These are phyloP conservation scores for Hyphopichia buzzinii DNA, from an alignment of 1,139 yeast species.

Conservation along the genomic window DNA sequence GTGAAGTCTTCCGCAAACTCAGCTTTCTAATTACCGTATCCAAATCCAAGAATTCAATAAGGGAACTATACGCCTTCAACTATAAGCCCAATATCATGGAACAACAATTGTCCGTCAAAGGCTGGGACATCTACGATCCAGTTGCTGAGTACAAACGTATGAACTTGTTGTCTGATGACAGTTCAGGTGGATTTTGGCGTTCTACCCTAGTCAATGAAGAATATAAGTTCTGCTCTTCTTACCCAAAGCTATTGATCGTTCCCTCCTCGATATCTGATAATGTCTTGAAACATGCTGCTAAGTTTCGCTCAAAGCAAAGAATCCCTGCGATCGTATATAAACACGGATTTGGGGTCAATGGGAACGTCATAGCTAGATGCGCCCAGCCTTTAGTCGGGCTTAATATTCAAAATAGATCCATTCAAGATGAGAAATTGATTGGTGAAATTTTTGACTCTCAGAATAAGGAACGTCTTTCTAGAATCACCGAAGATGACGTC, in stretches of 20 bases:
- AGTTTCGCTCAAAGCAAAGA: constrained; percentile 80
- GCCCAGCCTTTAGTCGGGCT: constrained; percentile 93
- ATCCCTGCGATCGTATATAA: constrained; percentile 81
- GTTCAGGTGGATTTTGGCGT: constrained; percentile 56
- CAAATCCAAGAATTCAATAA: constrained; percentile 32
- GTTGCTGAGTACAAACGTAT: constrained; percentile 65
- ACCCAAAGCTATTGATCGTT: constrained; percentile 66
- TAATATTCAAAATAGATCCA: constrained; percentile 74
- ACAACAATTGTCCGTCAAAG: constrained; percentile 51
- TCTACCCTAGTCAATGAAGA: constrained; percentile 59
- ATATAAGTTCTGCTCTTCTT: constrained; percentile 71
- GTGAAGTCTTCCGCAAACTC: constrained; percentile 71
- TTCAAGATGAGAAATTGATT: constrained; percentile 85
- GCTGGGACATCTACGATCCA: constrained; percentile 75
- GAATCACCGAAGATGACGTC: constrained; percentile 15
- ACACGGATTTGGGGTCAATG: constrained; percentile 56
- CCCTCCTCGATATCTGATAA: constrained; percentile 80
- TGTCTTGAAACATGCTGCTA: constrained; percentile 77
- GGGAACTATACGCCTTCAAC: constrained; percentile 48
- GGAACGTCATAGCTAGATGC: constrained; percentile 82
- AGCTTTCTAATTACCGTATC: constrained; percentile 55
- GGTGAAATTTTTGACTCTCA: constrained; percentile 64
- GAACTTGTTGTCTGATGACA: constrained; percentile 34
- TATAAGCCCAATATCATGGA: constrained; percentile 61
- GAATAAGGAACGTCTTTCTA: constrained; percentile 26